Evolutionary conservation across 225 moss, liverwort and hornwort genomes (phyloP).

Genomic region (Sphagnum tenellum): DNA sequence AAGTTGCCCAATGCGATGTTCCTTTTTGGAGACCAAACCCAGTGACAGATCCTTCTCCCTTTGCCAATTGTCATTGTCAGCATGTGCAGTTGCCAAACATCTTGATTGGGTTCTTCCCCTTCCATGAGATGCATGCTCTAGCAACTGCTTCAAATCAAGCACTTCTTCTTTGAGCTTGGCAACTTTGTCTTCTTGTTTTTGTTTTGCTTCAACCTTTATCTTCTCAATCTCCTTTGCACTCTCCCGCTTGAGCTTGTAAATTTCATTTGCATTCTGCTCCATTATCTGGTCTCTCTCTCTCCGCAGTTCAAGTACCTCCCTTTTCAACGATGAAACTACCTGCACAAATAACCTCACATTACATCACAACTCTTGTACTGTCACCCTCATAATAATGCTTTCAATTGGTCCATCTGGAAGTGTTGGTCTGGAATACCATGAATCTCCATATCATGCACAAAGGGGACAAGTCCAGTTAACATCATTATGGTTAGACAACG

Average conservation of each 20-base stretch:
- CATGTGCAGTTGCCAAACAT: background rate
- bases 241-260: conserved; percentile 49
- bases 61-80: too few relatives aligned
- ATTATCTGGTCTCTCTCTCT: conserved; percentile 78
- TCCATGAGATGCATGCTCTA: conserved; percentile 16
- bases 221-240: conserved; percentile 45
- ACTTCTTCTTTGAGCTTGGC: conserved; percentile 21
- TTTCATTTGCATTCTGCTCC: conserved; percentile 52
- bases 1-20: too few relatives aligned
- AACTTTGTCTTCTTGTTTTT: conserved; percentile 15
- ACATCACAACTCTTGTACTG: too few relatives aligned
- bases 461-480: too few relatives aligned
- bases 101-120: conserved; percentile 5
- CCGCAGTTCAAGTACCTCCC: conserved; percentile 56
- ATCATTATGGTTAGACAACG: too few relatives aligned
- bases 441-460: too few relatives aligned
- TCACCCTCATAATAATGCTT: too few relatives aligned
- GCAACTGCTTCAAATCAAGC: conserved; percentile 13
- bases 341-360: conserved; percentile 3
- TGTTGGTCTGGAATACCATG: too few relatives aligned
- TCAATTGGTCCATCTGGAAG: too few relatives aligned
- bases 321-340: conserved; percentile 41
- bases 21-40: too few relatives aligned
- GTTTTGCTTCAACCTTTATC: conserved; percentile 35
- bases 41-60: too few relatives aligned